Conservation (phyloP, 306 rosid species). For the Sechiopsis laciniata region DNA sequence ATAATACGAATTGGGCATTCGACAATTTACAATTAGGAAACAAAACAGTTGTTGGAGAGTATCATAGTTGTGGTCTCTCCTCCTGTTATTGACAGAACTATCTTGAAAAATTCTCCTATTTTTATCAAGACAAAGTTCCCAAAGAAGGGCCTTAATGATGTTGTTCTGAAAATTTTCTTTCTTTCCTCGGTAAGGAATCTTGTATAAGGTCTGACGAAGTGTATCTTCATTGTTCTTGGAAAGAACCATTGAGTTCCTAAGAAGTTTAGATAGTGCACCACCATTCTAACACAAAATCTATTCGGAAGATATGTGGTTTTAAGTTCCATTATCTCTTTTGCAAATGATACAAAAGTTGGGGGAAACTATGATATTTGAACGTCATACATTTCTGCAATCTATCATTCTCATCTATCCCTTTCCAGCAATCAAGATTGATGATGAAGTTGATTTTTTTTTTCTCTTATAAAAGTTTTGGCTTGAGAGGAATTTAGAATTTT, state of each 20-base stretch:
- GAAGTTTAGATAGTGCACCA: not conserved
- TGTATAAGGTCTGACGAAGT: not conserved
- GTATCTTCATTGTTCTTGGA: not conserved
- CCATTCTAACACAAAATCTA: not conserved
- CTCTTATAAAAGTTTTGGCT: not conserved
- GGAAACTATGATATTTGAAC: not conserved
- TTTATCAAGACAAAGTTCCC: not conserved
- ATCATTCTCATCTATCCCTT: not conserved
- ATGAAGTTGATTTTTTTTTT: not conserved
- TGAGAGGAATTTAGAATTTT: not conserved
- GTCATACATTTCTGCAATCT: not conserved
- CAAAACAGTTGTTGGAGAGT: not conserved
- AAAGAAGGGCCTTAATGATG: not conserved
- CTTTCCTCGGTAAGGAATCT: not conserved
- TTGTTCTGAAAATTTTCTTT: not conserved
- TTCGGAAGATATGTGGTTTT: not conserved
- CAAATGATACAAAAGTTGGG: not conserved
- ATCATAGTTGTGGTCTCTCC: not conserved
- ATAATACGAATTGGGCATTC: not conserved
- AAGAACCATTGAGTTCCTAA: not conserved
- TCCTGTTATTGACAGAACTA: not conserved
- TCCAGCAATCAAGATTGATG: not conserved
- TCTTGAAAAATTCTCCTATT: not conserved
- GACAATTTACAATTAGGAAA: not conserved
- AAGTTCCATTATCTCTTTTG: not conserved